Base-by-base conservation (phyloP, 257 asterid genomes). In the Solanum virginianum region DNA sequence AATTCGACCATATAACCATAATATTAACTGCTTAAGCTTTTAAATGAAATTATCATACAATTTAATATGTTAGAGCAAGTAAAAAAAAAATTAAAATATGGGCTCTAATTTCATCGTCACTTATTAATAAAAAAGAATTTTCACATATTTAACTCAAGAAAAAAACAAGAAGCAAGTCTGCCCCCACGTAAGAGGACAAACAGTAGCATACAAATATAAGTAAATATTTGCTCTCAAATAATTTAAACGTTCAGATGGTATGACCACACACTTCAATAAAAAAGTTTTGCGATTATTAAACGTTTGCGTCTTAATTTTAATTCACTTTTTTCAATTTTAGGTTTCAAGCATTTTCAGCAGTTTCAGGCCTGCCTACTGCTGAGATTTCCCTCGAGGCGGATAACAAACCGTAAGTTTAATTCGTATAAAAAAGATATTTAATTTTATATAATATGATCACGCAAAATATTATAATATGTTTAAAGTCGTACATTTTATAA, bases 301-400 rank as follows among this genome's bases (percentile, higher is more conserved):
- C 4, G 0, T 32, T 32, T 32, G 36, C 36, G 36, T 32, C 36
- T 32, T 32, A 32, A 36, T 36, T 4, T 36, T 36, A 36, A 36
- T 36, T 36, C 6, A 36, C 41, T 36, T 4, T 4, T 86, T 71
- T 14, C 20, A 15, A 81, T 47, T 90, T 86, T 90, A 88, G 92
- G 82, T 70, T 86, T 18, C 85, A 86, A 74, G 89, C 85, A 26
- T 70, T 85, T 49, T 87, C 91, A 20, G 89, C 87, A 14, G 43
- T 75, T 54, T 87, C 91, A 1, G 91, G 94, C 26, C 70, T 80
- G 29, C 88, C 88, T 4, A 86, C 86, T 71, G 89, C 92, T 59
- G 87, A 90, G 17, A 66, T 91, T 36, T 56, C 91, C 24, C 79
- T 90, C 3, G 80, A 87, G 89, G 86, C 85, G 87, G 87, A 90